Evolutionary conservation across 2,329 filamentous ascomycete genomes (phyloP), one percentile per base, ranked within the genome.

Genomic region (Alternaria brassicae): DNA sequence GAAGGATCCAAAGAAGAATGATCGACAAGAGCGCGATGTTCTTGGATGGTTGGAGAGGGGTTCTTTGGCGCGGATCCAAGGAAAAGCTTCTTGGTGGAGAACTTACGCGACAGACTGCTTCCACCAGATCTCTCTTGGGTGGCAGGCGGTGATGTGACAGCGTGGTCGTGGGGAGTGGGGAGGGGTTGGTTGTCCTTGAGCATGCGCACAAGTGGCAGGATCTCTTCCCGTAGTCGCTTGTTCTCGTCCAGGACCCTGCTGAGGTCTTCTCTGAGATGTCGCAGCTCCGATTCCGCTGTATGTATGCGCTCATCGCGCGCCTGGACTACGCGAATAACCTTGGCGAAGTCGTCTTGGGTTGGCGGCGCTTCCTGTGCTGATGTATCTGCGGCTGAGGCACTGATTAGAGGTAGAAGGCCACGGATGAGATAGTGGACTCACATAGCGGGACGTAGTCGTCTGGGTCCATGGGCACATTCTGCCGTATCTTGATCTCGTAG

Each of bases 391-490:
- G 95, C 94, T 97, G 73, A 53, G 39, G 34, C 53, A 56, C 19
- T 23, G 21, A 57, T 62, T 57, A 70, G 44, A 21, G 13, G 28
- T 28, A 30, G 30, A 52, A 40, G 13, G 53, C 8, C 13, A 48
- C 15, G 30, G 30, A 13, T 7, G 13, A 8, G 17, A n/a, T 15
- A 83, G 39, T 48, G 44, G 19, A 57, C 91, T 71, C 89, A 97
- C 93, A 95, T 50, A 95, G 83, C 36, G 95, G 95, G 51, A 97
- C 86, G 77, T 97, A 99, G 78, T 98, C 92, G 72, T 97, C 94
- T 62, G 90, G 89, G 74, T 98, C 94, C 70, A 97, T 86, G 15
- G 92, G 90, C 60, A 98, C 87, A 71, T 96, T 93, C 74, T 97
- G 93, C 65, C 92, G 92, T 77, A 94, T 90, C 81, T 99, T 99